Conservation (phyloP, 2,329 filamentous ascomycete species). For the Cercospora zeina region DNA sequence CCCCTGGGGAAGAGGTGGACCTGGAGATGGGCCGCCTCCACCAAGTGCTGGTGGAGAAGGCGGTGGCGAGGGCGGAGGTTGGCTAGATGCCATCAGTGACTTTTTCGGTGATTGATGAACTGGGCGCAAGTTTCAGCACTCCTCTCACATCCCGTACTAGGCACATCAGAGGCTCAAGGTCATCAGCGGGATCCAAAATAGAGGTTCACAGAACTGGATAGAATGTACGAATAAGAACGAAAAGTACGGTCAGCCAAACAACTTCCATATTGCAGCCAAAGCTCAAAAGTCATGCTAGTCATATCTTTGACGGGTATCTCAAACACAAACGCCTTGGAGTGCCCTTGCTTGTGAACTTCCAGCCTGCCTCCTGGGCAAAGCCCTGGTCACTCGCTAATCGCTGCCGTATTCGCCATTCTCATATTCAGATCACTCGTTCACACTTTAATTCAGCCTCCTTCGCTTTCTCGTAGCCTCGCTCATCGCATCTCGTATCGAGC, state of each 20-base stretch:
- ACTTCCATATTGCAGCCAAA: not conserved
- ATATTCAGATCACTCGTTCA: too few relatives aligned
- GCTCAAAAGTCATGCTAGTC: not conserved
- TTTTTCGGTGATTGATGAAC: slow-evolving; percentile 25
- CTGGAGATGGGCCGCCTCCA: slow-evolving; percentile 39
- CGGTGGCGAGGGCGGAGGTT: slow-evolving; percentile 24
- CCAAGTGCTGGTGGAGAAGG: slow-evolving; percentile 38
- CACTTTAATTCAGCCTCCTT: not conserved
- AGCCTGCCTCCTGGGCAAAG: not conserved
- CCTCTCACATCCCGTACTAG: not conserved
- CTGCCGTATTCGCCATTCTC: not conserved
- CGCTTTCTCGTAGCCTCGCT: not conserved
- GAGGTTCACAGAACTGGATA: not conserved
- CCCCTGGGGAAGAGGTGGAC: slow-evolving; percentile 39
- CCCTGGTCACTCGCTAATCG: not conserved
- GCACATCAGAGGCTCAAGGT: not conserved
- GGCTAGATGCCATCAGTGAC: slow-evolving; percentile 25
- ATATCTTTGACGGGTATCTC: not conserved
- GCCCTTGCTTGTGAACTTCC: not conserved
- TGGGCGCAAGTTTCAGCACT: not conserved
- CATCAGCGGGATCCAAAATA: not conserved
- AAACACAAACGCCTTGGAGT: not conserved
- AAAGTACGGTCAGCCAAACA: not conserved
- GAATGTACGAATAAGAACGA: not conserved
- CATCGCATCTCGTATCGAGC: not conserved